A percentile compares a stretch with the other conserved stretches of the same genome.
Evolutionary conservation across 805 yeast genomes (phyloP).

Genomic region (Pichia membranifaciens): DNA sequence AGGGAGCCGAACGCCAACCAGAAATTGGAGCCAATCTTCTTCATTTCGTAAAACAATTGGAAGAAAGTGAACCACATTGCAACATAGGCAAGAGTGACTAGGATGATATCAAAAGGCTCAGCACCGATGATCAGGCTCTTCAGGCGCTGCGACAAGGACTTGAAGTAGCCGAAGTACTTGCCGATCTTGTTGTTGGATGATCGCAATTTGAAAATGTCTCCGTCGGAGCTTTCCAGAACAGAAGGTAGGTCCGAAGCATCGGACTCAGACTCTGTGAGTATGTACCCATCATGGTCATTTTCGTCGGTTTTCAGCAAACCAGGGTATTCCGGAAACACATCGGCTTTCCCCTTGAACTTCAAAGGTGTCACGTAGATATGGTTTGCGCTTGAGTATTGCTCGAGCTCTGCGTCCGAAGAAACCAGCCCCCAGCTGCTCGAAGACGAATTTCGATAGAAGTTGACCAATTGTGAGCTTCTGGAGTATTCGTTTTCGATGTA

Average conservation of each 20-base stretch:
- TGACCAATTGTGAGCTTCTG: constrained; percentile 13
- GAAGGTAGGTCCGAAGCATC: constrained; percentile 18
- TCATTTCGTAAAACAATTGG: constrained; percentile 72
- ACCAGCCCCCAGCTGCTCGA: constrained; percentile 45
- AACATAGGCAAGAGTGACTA: constrained; percentile 72
- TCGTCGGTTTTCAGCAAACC: constrained; percentile 36
- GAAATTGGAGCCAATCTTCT: constrained; percentile 69
- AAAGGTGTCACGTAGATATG: constrained; percentile 51
- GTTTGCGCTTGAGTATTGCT: constrained; percentile 36
- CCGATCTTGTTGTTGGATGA: constrained; percentile 46
- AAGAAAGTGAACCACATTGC: constrained; percentile 85
- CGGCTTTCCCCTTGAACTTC: constrained; percentile 38
- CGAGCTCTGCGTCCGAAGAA: constrained; percentile 32
- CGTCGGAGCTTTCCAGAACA: constrained; percentile 33
- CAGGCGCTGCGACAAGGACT: constrained; percentile 36
- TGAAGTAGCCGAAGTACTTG: constrained; percentile 49
- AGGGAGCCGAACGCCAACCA: constrained; percentile 83
- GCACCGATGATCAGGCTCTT: constrained; percentile 55
- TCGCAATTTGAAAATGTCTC: constrained; percentile 57
- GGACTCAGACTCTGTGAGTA: constrained; percentile 29
- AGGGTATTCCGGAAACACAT: constrained; percentile 35
- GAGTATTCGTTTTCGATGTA: constrained; percentile 33
- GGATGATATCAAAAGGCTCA: constrained; percentile 76
- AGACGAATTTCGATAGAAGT: constrained; percentile 27
- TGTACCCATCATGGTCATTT: constrained; percentile 35